These are phyloP conservation scores for Leishmania aethiopica DNA, from an alignment of 208 protist species.

Conservation along the genomic window DNA sequence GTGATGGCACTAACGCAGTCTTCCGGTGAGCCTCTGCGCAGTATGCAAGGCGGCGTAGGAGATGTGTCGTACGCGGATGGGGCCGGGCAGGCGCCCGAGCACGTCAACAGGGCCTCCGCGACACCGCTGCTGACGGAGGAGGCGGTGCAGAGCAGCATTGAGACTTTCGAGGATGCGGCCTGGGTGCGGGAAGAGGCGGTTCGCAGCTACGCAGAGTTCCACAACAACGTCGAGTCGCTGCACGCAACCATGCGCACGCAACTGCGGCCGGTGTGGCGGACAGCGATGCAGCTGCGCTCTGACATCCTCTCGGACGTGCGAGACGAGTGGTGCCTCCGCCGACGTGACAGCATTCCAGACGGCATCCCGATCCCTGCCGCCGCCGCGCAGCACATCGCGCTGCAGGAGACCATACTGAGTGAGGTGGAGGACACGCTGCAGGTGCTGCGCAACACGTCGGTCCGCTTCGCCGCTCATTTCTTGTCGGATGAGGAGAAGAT, in stretches of 20 bases:
- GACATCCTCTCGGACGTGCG: conserved; percentile 42
- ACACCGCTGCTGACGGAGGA: conserved; percentile 53
- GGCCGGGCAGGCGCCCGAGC: neutral
- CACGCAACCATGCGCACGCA: conserved; percentile 56
- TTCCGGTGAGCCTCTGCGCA: conserved; percentile 5
- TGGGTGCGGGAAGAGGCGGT: conserved; percentile 74
- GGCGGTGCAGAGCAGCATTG: conserved; percentile 67
- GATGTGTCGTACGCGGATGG: neutral
- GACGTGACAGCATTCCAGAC: conserved; percentile 53
- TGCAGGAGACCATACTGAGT: conserved; percentile 56
- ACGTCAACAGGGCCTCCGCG: neutral
- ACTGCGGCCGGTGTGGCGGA: conserved; percentile 62
- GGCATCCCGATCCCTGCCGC: conserved; percentile 38
- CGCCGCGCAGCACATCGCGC: conserved; percentile 29
- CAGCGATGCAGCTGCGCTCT: conserved; percentile 69
- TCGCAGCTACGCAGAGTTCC: conserved; percentile 77
- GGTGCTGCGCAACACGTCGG: conserved; percentile 57
- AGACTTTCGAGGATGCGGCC: conserved; percentile 76
- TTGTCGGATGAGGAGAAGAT: conserved; percentile 78
- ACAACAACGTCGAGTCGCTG: conserved; percentile 80
- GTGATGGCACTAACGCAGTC: conserved; percentile 41
- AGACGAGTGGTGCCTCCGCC: conserved; percentile 29
- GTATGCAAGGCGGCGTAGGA: neutral
- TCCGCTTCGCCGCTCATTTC: conserved; percentile 79
- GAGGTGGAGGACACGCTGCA: conserved; percentile 39